Conservation (phyloP, 2,329 filamentous ascomycete genomes). For the Pleoardoris graminearum region DNA sequence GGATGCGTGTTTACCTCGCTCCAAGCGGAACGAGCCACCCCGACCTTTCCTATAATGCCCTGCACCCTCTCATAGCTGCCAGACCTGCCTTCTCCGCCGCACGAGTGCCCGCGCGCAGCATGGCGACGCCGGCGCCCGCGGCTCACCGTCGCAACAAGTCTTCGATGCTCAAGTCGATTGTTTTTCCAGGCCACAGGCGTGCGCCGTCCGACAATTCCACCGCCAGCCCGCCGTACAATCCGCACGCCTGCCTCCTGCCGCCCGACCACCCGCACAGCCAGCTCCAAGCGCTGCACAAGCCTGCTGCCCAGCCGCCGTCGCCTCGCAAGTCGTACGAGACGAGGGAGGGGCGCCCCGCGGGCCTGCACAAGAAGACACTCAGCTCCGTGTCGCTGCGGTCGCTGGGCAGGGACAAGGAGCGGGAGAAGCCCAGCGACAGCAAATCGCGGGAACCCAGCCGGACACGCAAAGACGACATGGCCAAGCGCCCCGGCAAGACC, state of each 20-base stretch:
- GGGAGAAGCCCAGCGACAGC: constrained; percentile 39
- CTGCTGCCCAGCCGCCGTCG: constrained; percentile 38
- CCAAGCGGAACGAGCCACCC: constrained; percentile 14
- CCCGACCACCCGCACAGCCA: constrained; percentile 54
- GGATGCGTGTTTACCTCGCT: constrained; percentile 8
- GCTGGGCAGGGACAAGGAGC: constrained; percentile 53
- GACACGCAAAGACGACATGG: constrained; percentile 30
- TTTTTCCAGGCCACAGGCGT: constrained; percentile 54
- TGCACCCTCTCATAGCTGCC: constrained; percentile 20
- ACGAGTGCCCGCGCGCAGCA: constrained; percentile 15
- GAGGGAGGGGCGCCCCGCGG: constrained; percentile 39
- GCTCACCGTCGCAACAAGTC: constrained; percentile 48
- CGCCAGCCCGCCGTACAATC: constrained; percentile 28
- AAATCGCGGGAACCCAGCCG: constrained; percentile 35
- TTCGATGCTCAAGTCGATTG: constrained; percentile 55
- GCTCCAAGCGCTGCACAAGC: constrained; percentile 37
- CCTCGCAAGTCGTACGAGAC: constrained; percentile 47
- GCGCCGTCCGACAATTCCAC: constrained; percentile 47
- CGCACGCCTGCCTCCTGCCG: constrained; percentile 51
- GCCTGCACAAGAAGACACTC: constrained; percentile 58
- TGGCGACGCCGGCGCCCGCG: constrained; percentile 31
- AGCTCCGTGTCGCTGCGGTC: constrained; percentile 59
- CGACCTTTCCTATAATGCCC: constrained; percentile 26
- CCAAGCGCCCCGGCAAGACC: constrained; percentile 64
- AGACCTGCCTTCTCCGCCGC: constrained; percentile 9